phyloP scores from a whole-genome alignment of 345 rosid species.

The Dipteronia sinensis region DNA sequence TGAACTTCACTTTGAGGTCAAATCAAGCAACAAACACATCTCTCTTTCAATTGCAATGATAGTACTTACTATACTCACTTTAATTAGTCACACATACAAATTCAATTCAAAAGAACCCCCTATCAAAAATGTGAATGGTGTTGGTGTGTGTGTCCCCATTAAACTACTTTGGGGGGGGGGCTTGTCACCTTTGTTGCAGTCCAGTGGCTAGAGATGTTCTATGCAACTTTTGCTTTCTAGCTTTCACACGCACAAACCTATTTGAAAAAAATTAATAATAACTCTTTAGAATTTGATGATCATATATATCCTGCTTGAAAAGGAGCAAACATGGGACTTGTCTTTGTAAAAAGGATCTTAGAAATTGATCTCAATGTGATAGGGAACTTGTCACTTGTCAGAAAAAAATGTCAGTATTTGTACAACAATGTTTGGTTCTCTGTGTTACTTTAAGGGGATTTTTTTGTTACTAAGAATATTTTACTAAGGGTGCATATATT shows the following conservation, averaged over 20 bases:
- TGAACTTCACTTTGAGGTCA: neutral
- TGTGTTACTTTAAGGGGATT: too few relatives aligned
- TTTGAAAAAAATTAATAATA: too few relatives aligned
- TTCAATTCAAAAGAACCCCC: neutral
- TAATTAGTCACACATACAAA: neutral
- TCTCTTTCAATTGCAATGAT: neutral
- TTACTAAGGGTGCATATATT: too few relatives aligned
- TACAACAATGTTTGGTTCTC: too few relatives aligned
- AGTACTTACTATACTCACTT: neutral
- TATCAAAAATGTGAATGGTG: too few relatives aligned
- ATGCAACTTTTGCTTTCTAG: neutral
- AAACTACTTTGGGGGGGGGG: neutral
- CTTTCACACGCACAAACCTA: neutral
- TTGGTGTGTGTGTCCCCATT: too few relatives aligned
- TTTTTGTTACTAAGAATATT: too few relatives aligned
- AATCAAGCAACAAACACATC: neutral
- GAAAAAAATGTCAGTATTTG: too few relatives aligned
- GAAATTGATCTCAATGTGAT: neutral
- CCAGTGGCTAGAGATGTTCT: neutral
- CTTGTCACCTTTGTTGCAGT: neutral
- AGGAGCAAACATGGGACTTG: neutral
- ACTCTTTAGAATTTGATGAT: neutral
- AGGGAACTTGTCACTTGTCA: neutral
- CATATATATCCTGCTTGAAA: neutral
- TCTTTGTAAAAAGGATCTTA: neutral